Evolutionary conservation across 139 green algal genomes (phyloP).

Genomic region (Asterochloris sp.): DNA sequence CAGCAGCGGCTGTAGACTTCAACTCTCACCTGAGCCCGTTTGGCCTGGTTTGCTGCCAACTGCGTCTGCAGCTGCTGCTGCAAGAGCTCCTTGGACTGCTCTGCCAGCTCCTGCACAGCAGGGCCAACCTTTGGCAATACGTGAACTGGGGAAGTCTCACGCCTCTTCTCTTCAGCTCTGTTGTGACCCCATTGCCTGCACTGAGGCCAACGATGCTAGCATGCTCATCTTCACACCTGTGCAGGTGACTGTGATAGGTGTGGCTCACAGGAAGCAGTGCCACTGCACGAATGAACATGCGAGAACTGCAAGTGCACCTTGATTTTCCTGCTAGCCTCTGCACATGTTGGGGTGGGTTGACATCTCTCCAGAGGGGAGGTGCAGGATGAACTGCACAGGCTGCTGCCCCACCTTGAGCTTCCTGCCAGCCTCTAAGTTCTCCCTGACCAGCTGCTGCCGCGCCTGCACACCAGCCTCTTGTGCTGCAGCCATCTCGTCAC

Average conservation of each 20-base stretch:
- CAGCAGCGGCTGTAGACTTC: too few relatives aligned
- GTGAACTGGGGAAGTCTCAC: background rate
- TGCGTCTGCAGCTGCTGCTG: slow-evolving; percentile 40
- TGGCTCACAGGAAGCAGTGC: background rate
- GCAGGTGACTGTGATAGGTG: background rate
- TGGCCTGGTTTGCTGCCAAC: slow-evolving; percentile 27
- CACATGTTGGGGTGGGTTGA: too few relatives aligned
- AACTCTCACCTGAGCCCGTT: too few relatives aligned
- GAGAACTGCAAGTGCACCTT: too few relatives aligned
- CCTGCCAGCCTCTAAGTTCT: slow-evolving; percentile 31
- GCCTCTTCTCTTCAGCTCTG: background rate
- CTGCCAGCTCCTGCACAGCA: slow-evolving; percentile 28
- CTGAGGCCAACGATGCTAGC: background rate
- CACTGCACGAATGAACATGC: too few relatives aligned
- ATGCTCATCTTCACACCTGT: background rate
- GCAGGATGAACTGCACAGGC: too few relatives aligned
- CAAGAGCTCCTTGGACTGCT: slow-evolving; percentile 36
- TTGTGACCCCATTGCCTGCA: background rate
- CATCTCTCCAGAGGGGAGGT: too few relatives aligned
- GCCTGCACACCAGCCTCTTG: slow-evolving; percentile 42
- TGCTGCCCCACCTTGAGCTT: slow-evolving; percentile 21
- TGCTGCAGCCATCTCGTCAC: slow-evolving; percentile 48
- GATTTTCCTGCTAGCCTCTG: too few relatives aligned
- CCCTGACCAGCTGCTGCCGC: slow-evolving; percentile 23
- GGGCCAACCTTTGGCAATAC: background rate